Conservation (phyloP, 208 protist genomes). For the Tritrichomonas musculus region DNA sequence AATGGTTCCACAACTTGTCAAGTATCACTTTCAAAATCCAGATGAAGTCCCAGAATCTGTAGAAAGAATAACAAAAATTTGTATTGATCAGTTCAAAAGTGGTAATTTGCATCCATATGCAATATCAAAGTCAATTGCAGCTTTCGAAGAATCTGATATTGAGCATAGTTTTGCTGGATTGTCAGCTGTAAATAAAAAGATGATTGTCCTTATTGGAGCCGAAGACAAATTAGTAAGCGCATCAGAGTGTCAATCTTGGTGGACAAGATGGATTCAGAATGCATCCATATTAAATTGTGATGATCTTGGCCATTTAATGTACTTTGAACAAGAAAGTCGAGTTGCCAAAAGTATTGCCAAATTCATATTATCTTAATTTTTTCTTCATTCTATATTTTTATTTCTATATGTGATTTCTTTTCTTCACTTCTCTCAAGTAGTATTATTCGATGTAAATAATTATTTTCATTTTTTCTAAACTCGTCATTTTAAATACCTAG, state of each 20-base stretch:
- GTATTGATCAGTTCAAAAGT: not conserved
- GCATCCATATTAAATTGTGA: not conserved
- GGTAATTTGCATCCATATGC: not conserved
- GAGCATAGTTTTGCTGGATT: not conserved
- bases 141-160: not conserved
- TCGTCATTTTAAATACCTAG: not conserved
- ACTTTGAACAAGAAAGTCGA: not conserved
- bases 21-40: not conserved
- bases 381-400: not conserved
- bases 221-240: not conserved
- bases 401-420: not conserved
- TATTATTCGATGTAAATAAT: not conserved
- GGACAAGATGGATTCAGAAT: slow-evolving; percentile 2
- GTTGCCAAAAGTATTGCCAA: not conserved
- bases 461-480: not conserved
- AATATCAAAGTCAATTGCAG: not conserved
- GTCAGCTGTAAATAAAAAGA: not conserved
- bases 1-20: not conserved
- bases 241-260: not conserved
- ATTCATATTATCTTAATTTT: not conserved
- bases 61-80: not conserved
- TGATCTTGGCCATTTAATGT: not conserved
- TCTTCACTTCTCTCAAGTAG: not conserved
- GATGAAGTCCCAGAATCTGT: not conserved
- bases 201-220: not conserved